A percentile compares a stretch with the other conserved stretches of the same genome.
Evolutionary conservation across 768 basidiomycete genomes (phyloP).

Genomic region (Boletus rubroflammeus): DNA sequence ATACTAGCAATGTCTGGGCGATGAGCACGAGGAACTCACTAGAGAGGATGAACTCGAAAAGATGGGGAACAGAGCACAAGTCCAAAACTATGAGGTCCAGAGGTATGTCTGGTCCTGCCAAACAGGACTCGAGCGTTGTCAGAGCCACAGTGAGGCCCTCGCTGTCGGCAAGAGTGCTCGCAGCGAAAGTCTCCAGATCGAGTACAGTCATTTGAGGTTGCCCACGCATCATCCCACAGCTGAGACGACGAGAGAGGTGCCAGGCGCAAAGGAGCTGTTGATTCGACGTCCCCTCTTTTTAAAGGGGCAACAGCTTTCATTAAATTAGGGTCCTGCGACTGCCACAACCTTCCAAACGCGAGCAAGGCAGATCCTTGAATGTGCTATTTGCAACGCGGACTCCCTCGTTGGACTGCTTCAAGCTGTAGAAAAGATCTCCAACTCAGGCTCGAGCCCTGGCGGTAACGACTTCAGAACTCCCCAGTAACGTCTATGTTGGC

Average conservation of each 20-base stretch:
- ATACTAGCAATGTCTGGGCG: neutral
- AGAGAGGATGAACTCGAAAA: constrained; percentile 32
- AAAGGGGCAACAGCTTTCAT: too few species aligned
- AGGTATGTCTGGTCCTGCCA: constrained; percentile 17
- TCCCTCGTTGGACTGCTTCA: too few species aligned
- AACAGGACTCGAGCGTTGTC: constrained; percentile 22
- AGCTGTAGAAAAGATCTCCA: too few species aligned
- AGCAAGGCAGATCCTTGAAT: too few species aligned
- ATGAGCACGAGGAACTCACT: constrained; percentile 11
- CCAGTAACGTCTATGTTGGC: neutral
- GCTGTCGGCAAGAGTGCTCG: constrained; percentile 12
- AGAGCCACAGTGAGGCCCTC: constrained; percentile 18
- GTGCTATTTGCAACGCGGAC: too few species aligned
- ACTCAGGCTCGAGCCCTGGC: too few species aligned
- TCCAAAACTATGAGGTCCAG: constrained; percentile 27
- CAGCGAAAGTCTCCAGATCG: constrained; percentile 18
- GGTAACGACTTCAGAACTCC: neutral
- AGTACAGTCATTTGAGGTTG: constrained; percentile 6
- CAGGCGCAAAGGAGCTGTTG: neutral
- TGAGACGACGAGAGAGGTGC: neutral
- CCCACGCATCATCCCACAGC: neutral
- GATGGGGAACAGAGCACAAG: constrained; percentile 23
- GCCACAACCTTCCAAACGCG: too few species aligned
- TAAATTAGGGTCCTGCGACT: too few species aligned
- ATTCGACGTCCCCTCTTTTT: neutral